Evolutionary conservation across 169 alveolate genomes (phyloP).

Genomic region (Plasmodium gallinaceum): DNA sequence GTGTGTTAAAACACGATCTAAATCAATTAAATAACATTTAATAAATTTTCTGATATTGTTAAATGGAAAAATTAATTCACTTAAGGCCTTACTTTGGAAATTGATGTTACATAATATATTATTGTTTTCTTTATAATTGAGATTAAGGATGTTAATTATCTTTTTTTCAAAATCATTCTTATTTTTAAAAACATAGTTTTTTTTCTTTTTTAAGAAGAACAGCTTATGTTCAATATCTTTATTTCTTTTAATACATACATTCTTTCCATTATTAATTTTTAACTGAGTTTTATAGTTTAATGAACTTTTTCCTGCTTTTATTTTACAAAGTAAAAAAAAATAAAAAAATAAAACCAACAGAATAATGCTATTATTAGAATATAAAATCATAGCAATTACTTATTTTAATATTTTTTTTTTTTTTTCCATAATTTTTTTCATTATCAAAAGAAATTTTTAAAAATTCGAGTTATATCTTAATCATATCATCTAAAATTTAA

Average conservation of each 20-base stretch:
- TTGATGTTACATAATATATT: not conserved
- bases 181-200: not conserved
- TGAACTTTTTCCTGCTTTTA: not conserved
- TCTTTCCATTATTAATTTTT: not conserved
- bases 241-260: not conserved
- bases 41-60: not conserved
- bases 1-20: not conserved
- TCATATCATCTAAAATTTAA: not conserved
- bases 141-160: no score
- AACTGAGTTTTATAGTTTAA: not conserved
- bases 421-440: conserved; percentile 11
- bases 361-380: not conserved
- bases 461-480: no score
- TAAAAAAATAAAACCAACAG: conserved; percentile 24
- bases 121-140: not conserved
- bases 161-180: not conserved
- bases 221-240: not conserved
- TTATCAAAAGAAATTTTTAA: not conserved
- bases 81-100: not conserved
- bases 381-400: conserved; percentile 35
- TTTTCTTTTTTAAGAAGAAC: conserved; percentile 27
- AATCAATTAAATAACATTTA: conserved; percentile 1
- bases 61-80: not conserved
- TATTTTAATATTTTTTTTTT: conserved; percentile 5
- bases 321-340: conserved; percentile 4